Evolutionary conservation across 202 grass and related monocot species (phyloP).

Genomic region (Setaria italica): DNA sequence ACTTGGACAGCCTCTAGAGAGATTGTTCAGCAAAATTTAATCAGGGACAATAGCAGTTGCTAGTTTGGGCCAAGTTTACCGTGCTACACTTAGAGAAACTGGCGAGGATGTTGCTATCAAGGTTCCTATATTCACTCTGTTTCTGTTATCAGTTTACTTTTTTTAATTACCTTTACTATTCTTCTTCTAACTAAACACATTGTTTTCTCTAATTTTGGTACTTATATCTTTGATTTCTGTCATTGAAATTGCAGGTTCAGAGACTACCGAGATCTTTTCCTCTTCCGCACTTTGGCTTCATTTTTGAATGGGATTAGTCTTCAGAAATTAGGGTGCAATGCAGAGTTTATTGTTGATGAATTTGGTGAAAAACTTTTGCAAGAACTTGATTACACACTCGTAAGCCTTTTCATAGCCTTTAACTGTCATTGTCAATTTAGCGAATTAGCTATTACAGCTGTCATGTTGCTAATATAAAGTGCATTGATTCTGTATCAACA

Average conservation of each 20-base stretch:
- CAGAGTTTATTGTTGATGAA: constrained; percentile 99
- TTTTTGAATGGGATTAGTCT: constrained; percentile 98
- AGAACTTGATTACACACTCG: constrained; percentile 99
- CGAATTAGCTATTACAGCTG: not conserved
- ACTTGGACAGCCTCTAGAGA: constrained; percentile 81
- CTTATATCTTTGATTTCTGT: not conserved
- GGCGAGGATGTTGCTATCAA: constrained; percentile 99
- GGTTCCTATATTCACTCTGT: constrained; percentile 45
- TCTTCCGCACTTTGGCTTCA: constrained; percentile 90
- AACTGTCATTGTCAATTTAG: constrained; percentile 7
- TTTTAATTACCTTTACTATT: constrained; percentile 27
- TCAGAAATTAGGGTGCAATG: constrained; percentile 98
- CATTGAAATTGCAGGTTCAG: constrained; percentile 67
- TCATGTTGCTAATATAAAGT: constrained; percentile 3
- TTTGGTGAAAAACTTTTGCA: constrained; percentile 98
- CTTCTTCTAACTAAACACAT: not conserved
- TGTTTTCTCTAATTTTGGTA: constrained; percentile 37
- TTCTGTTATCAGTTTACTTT: constrained; percentile 15
- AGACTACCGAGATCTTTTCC: constrained; percentile 96
- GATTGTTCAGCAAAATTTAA: constrained; percentile 90
- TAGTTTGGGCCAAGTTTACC: constrained; percentile 98
- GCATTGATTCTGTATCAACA: constrained; percentile 17
- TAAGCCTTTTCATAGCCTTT: constrained; percentile 50
- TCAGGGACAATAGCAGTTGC: constrained; percentile 95
- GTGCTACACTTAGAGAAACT: constrained; percentile 88